These are phyloP conservation scores for Rhazya stricta DNA, from an alignment of 257 asterid species.

Conservation along the genomic window DNA sequence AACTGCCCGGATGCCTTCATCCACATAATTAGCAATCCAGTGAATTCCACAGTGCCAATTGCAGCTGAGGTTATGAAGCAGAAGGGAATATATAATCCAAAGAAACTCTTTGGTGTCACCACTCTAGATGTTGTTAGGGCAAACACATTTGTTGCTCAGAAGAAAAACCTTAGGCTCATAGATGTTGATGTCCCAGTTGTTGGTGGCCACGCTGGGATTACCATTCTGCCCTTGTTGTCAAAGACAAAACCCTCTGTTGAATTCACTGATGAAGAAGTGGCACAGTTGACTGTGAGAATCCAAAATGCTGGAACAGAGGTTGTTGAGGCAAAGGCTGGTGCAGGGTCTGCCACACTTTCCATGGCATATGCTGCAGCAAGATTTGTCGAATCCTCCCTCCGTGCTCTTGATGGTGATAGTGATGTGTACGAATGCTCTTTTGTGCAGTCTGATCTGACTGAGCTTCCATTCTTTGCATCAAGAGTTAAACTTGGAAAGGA, in stretches of 20 bases:
- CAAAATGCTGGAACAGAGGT: slow-evolving; percentile 92
- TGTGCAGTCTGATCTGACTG: slow-evolving; percentile 60
- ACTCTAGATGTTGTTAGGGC: slow-evolving; percentile 86
- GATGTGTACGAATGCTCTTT: slow-evolving; percentile 76
- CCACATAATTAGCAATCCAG: slow-evolving; percentile 85
- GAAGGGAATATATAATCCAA: slow-evolving; percentile 70
- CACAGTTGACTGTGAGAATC: slow-evolving; percentile 66
- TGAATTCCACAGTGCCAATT: slow-evolving; percentile 80
- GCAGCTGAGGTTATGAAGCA: slow-evolving; percentile 78
- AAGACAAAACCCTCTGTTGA: slow-evolving; percentile 61
- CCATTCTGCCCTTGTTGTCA: slow-evolving; percentile 70
- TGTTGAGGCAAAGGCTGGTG: slow-evolving; percentile 92
- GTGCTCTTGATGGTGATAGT: slow-evolving; percentile 76
- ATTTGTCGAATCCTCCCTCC: slow-evolving; percentile 80
- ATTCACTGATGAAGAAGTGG: slow-evolving; percentile 59
- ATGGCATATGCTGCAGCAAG: slow-evolving; percentile 92
- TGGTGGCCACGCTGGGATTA: slow-evolving; percentile 87
- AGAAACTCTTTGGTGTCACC: slow-evolving; percentile 79
- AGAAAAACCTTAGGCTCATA: slow-evolving; percentile 62
- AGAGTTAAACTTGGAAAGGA: slow-evolving; percentile 71
- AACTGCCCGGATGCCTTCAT: slow-evolving; percentile 78
- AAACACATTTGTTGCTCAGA: slow-evolving; percentile 65
- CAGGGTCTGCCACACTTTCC: slow-evolving; percentile 91
- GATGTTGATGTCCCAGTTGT: slow-evolving; percentile 79
- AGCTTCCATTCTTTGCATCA: slow-evolving; percentile 84